These are phyloP conservation scores for Trichoderma gamsii DNA, from an alignment of 495 filamentous ascomycete species.

Conservation along the genomic window DNA sequence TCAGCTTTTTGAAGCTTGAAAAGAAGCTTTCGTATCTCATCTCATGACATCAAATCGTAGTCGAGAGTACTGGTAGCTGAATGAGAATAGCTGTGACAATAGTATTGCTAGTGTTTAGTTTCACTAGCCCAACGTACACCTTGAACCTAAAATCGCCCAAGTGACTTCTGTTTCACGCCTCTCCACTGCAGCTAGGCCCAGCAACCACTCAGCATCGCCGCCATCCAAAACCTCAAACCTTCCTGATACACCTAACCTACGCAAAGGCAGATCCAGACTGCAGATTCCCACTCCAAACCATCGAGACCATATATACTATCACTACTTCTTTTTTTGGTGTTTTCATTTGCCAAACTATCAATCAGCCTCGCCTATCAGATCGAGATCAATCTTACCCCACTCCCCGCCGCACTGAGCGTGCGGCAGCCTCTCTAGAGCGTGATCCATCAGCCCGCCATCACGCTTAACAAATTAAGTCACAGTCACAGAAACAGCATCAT, in stretches of 20 bases:
- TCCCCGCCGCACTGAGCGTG: background rate
- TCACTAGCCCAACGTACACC: no score
- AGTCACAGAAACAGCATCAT: background rate
- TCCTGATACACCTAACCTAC: background rate
- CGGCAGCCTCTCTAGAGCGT: background rate
- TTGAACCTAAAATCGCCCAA: no score
- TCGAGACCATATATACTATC: background rate
- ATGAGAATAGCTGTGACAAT: no score
- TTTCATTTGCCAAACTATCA: background rate
- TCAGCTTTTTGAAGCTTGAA: no score
- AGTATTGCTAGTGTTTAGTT: no score
- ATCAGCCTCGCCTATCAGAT: conserved; percentile 1
- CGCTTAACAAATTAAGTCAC: background rate
- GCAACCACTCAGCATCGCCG: background rate
- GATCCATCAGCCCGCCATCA: background rate
- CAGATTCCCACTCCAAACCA: background rate
- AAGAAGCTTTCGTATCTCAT: no score
- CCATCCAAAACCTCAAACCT: background rate
- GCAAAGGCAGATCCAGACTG: background rate
- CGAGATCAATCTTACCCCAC: conserved; percentile 9
- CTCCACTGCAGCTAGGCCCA: background rate
- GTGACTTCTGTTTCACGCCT: background rate
- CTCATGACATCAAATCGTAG: no score
- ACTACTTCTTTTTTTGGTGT: background rate
- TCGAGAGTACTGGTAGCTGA: no score